A percentile compares a stretch with the other conserved stretches of the same genome.
Conservation (phyloP, 2,329 filamentous ascomycete species). For the Thielaviopsis euricoi region DNA sequence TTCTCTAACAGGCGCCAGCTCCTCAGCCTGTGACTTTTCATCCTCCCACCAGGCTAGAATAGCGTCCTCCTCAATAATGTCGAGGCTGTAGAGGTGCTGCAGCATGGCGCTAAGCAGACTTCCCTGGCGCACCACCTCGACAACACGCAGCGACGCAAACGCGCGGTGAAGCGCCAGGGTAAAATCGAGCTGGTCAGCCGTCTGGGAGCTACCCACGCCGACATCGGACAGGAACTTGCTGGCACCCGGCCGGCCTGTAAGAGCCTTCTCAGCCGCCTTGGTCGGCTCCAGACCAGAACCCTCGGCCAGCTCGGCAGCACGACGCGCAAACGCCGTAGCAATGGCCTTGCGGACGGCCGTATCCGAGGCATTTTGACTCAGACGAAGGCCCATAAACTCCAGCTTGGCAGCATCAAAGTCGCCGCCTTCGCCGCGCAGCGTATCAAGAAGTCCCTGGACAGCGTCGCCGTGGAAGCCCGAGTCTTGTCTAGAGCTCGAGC, state of each 20-base stretch:
- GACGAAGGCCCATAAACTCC: slow-evolving; percentile 84
- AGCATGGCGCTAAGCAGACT: slow-evolving; percentile 60
- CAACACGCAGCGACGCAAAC: slow-evolving; percentile 47
- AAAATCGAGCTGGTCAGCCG: slow-evolving; percentile 71
- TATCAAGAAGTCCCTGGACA: slow-evolving; percentile 71
- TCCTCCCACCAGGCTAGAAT: slow-evolving; percentile 83
- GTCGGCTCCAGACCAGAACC: slow-evolving; percentile 39
- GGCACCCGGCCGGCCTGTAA: slow-evolving; percentile 37
- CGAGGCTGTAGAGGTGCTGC: slow-evolving; percentile 71
- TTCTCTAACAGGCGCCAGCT: slow-evolving; percentile 47
- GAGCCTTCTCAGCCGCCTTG: slow-evolving; percentile 47
- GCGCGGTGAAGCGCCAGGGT: slow-evolving; percentile 69
- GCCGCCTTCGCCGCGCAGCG: slow-evolving; percentile 54
- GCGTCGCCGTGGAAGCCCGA: slow-evolving; percentile 71
- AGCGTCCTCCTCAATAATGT: slow-evolving; percentile 77
- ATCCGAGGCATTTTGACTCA: slow-evolving; percentile 81
- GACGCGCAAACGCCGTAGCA: slow-evolving; percentile 68
- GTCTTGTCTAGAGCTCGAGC: slow-evolving; percentile 42
- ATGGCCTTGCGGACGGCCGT: slow-evolving; percentile 76
- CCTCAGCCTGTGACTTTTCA: slow-evolving; percentile 45
- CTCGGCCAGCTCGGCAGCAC: slow-evolving; percentile 52
- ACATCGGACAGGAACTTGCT: slow-evolving; percentile 41
- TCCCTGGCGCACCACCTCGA: slow-evolving; percentile 30
- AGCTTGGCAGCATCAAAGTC: slow-evolving; percentile 73
- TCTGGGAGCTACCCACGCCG: slow-evolving; percentile 46